These are phyloP conservation scores for Alternaria ethzedia DNA, from an alignment of 2,329 filamentous ascomycete genomes.

Conservation along the genomic window DNA sequence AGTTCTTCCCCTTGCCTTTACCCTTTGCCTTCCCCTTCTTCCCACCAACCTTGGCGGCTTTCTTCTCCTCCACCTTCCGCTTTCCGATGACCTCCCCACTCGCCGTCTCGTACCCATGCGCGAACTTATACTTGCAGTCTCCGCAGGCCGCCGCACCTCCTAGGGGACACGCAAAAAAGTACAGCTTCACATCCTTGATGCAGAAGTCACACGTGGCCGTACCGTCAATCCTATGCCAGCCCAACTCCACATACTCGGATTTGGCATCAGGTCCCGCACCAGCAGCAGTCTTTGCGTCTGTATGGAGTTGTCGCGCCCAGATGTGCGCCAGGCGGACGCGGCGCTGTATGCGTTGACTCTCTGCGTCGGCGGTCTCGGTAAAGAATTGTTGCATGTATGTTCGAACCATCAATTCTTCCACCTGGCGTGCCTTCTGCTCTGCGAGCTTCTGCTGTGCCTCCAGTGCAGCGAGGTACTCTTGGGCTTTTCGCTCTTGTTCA, in stretches of 20 bases:
- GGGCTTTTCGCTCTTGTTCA: not conserved
- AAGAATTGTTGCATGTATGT: not conserved
- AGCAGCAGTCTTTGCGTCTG: not conserved
- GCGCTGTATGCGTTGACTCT: not conserved
- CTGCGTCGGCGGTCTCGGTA: not conserved
- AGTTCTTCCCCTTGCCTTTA: not conserved
- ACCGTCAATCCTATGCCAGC: not conserved
- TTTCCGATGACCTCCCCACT: not conserved
- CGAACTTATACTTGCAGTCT: not conserved
- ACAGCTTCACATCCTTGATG: not conserved
- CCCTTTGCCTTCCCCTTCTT: not conserved
- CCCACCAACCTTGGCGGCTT: not conserved
- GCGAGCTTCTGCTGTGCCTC: not conserved
- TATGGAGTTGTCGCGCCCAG: not conserved
- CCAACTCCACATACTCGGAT: not conserved
- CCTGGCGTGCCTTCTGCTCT: not conserved
- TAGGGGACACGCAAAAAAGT: not conserved
- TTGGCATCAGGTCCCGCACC: not conserved
- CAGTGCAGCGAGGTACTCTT: not conserved
- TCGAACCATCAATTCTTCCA: not conserved
- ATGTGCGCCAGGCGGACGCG: not conserved
- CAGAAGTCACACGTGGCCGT: not conserved
- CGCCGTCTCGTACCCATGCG: not conserved
- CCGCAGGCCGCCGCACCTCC: not conserved
- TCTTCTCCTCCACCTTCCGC: not conserved